These are phyloP conservation scores for Plectosphaerella cucumerina DNA, from an alignment of 2,329 filamentous ascomycete genomes.

Conservation along the genomic window DNA sequence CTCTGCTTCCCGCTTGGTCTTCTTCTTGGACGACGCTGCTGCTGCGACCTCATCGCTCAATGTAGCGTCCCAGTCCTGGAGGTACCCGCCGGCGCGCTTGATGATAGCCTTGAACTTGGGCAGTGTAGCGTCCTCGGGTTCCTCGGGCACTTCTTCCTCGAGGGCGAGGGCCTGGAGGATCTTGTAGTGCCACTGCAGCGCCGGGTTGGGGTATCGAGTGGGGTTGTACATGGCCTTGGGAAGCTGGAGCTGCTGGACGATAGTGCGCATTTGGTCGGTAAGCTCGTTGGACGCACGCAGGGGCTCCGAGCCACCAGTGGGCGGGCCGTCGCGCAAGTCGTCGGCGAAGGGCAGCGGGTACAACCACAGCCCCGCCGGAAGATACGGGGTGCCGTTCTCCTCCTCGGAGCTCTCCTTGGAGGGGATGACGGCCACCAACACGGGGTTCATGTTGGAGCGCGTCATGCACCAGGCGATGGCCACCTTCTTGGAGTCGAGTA, in stretches of 20 bases:
- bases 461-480: constrained; percentile 88
- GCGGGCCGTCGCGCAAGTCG: constrained; percentile 73
- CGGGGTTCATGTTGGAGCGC: constrained; percentile 73
- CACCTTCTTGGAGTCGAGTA: constrained; percentile 74
- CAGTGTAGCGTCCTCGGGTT: constrained; percentile 69
- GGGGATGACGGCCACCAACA: constrained; percentile 77
- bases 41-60: constrained; percentile 50
- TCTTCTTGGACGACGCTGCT: constrained; percentile 28
- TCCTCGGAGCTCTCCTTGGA: constrained; percentile 64
- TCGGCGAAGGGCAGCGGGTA: constrained; percentile 85
- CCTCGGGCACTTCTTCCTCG: constrained; percentile 82
- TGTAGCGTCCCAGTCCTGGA: constrained; percentile 70
- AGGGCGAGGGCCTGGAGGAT: constrained; percentile 89
- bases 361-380: constrained; percentile 85
- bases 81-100: constrained; percentile 77
- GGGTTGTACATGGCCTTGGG: constrained; percentile 84
- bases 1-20: constrained; percentile 49
- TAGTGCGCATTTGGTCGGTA: constrained; percentile 74
- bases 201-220: constrained; percentile 82
- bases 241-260: constrained; percentile 83
- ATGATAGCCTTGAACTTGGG: constrained; percentile 85
- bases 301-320: constrained; percentile 60
- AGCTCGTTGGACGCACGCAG: constrained; percentile 63
- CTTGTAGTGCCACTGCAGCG: constrained; percentile 94
- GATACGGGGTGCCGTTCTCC: constrained; percentile 59